phyloP scores from a whole-genome alignment of 1,284 basidiomycete species.

The Puccinia horiana region DNA sequence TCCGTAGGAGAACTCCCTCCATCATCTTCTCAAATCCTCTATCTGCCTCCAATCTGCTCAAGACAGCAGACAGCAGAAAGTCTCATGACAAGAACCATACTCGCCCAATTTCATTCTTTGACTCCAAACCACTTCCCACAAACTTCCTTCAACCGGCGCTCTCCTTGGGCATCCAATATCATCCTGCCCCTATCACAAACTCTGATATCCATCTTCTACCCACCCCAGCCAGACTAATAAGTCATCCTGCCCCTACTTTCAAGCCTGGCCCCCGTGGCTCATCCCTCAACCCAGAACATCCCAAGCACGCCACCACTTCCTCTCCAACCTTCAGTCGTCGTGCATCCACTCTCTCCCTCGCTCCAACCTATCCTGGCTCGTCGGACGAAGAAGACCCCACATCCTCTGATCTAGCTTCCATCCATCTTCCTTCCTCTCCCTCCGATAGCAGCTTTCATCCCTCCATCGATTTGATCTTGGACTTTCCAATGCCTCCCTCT shows the following conservation, averaged over 20 bases:
- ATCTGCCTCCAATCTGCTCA: neutral
- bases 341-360: neutral
- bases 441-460: neutral
- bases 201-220: neutral
- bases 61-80: neutral
- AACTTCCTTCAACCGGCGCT: too few species aligned
- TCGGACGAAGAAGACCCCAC: neutral
- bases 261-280: slow-evolving; percentile 2
- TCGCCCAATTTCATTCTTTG: neutral
- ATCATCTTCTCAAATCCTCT: neutral
- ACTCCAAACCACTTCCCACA: neutral
- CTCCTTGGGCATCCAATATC: neutral
- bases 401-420: neutral
- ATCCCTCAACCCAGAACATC: neutral
- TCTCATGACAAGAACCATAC: neutral
- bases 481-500: slow-evolving; percentile 18
- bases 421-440: slow-evolving; percentile 12
- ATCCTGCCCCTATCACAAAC: neutral
- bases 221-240: too few species aligned
- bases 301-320: too few species aligned
- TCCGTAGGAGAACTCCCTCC: neutral
- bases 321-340: neutral
- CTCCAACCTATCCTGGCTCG: neutral
- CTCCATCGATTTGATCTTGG: neutral
- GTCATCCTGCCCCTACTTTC: neutral